Evolutionary conservation across 805 yeast species (phyloP), one percentile per base, ranked within the genome.

Genomic region (Lipomyces starkeyi): DNA sequence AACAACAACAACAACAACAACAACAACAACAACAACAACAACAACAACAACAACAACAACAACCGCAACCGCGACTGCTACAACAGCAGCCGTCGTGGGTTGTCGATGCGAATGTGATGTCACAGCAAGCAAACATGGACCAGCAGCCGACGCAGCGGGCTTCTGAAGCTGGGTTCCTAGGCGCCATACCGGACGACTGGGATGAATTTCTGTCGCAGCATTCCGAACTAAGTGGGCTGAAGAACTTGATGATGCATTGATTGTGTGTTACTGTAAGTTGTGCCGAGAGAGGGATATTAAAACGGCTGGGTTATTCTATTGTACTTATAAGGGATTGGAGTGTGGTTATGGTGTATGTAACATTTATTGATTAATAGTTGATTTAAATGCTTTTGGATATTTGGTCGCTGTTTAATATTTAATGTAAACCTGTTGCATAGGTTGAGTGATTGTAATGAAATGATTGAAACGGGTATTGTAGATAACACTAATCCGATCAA

Each of bases 121-220:
- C 59, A 25, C n/a, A 57, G 29, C 52, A 57, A 40, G 49, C 17
- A 17, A 17, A 11, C 8, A 5, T 57, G 49, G n/a, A n/a, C 13
- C 6, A 14, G 11, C 6, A 29, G 37, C 37, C 14, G 17, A 34
- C 25, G 47, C 9, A 3, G 59, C 27, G 1, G 14, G 14, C 27
- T 25, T 47, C 43, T 25, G 59, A 34, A 5, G 11, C 25, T 1
- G 27, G 59, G 11, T 20, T 22, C 20, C 29, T 61, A 20, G 64
- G 64, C 20, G 61, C 67, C 34, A 40, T 57, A 9, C 66, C 66
- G 22, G 53, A 47, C 35, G 70, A 65, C n/a, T 68, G 71, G 71
- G 67, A 68, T 35, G 69, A 68, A 49, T 60, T 68, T 34, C 27
- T 68, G 37, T 49, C 70, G 14, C 64, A 62, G 14, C 60, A 65